Conservation (phyloP, 164 flowering plant species). For the Nymphaea thermarum region DNA sequence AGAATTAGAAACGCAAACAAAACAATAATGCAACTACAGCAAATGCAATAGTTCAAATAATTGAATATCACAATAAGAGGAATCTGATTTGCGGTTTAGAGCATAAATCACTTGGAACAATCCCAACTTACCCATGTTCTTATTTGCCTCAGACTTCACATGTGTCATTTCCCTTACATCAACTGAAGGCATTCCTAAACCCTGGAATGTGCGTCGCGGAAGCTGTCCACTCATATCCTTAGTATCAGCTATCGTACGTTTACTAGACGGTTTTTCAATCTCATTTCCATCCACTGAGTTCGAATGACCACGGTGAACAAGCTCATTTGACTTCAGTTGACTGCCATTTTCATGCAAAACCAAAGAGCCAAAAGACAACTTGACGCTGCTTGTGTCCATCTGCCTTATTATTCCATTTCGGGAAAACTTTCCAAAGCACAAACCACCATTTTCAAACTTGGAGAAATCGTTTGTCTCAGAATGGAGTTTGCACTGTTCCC, state of each 20-base stretch:
- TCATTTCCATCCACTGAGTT: neutral
- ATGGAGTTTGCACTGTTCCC: neutral
- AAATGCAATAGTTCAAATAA: neutral
- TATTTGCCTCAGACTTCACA: neutral
- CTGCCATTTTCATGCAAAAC: neutral
- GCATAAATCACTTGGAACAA: neutral
- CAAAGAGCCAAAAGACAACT: conserved; percentile 1
- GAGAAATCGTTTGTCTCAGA: neutral
- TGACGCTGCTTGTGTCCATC: conserved; percentile 11
- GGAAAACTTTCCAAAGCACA: conserved; percentile 8
- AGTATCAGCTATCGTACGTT: neutral
- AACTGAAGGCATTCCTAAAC: neutral
- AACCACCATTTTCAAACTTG: conserved; percentile 1
- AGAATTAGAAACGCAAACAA: neutral
- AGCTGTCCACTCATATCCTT: neutral
- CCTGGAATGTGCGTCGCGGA: neutral
- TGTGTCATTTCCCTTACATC: neutral
- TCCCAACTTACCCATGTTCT: neutral
- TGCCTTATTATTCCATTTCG: conserved; percentile 25
- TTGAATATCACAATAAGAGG: neutral
- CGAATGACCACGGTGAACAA: neutral
- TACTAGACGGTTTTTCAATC: neutral
- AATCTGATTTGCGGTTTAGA: neutral
- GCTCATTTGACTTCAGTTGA: neutral
- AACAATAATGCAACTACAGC: neutral